Conservation (phyloP, 2,329 filamentous ascomycete genomes). For the Ceratocystis harringtonii region DNA sequence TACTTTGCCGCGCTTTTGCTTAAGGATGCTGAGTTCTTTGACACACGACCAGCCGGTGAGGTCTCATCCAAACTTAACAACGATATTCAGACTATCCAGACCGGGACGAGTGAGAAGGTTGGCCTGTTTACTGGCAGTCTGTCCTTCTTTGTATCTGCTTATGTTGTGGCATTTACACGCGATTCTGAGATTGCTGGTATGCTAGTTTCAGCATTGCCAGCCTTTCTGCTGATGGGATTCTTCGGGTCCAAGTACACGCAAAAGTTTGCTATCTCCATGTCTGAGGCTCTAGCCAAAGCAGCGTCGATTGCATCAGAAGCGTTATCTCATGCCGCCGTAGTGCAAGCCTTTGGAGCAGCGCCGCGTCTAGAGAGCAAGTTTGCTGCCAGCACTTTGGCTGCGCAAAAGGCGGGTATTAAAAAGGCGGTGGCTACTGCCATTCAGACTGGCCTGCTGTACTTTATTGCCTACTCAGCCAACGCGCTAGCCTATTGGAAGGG, state of each 20-base stretch:
- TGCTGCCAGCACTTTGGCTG: slow-evolving; percentile 33
- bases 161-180: slow-evolving; percentile 52
- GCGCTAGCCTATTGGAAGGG: slow-evolving; percentile 55
- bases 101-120: slow-evolving; percentile 56
- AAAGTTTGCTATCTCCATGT: slow-evolving; percentile 36
- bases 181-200: slow-evolving; percentile 47
- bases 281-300: slow-evolving; percentile 39
- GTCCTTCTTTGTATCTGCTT: slow-evolving; percentile 53
- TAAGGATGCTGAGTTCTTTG: slow-evolving; percentile 50
- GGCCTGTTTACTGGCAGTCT: slow-evolving; percentile 46
- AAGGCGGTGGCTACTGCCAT: slow-evolving; percentile 42
- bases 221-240: slow-evolving; percentile 44
- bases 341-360: slow-evolving; percentile 49
- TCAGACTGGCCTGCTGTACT: slow-evolving; percentile 48
- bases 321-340: slow-evolving; percentile 43
- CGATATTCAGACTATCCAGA: slow-evolving; percentile 52
- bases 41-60: slow-evolving; percentile 46
- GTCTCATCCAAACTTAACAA: slow-evolving; percentile 47
- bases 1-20: slow-evolving; percentile 44
- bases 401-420: slow-evolving; percentile 38
- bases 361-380: slow-evolving; percentile 45
- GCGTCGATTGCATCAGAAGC: slow-evolving; percentile 49
- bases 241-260: slow-evolving; percentile 39
- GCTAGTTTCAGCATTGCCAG: slow-evolving; percentile 46
- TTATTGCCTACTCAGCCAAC: slow-evolving; percentile 52